Percentiles rank a stretch among this genome's conserved stretches.
phyloP scores from a whole-genome alignment of 1,139 yeast species.

The Pichia kudriavzevii region DNA sequence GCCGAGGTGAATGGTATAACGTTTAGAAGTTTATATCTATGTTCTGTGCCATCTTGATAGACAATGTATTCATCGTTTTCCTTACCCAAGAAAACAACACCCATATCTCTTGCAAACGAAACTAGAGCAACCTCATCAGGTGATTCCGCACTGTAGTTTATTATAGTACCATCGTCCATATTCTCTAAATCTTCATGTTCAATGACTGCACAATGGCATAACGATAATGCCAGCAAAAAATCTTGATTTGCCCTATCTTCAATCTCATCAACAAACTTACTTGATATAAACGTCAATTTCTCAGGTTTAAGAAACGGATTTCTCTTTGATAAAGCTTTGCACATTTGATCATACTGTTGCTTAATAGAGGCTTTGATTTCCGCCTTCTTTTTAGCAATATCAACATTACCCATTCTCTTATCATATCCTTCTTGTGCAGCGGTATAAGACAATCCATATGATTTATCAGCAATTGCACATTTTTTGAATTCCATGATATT shows the following conservation, averaged over 20 bases:
- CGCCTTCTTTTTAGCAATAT: constrained; percentile 41
- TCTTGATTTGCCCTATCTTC: constrained; percentile 38
- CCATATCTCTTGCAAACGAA: constrained; percentile 51
- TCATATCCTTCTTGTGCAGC: constrained; percentile 55
- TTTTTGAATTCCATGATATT: constrained; percentile 56
- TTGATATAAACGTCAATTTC: constrained; percentile 43
- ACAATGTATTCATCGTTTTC: constrained; percentile 29
- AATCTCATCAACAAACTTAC: constrained; percentile 36
- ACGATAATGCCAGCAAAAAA: constrained; percentile 46
- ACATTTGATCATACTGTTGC: constrained; percentile 36
- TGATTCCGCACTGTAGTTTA: constrained; percentile 48
- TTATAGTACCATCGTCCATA: constrained; percentile 31
- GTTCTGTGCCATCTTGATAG: constrained; percentile 19
- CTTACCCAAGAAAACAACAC: constrained; percentile 42
- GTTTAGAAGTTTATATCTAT: constrained; percentile 38
- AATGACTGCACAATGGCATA: constrained; percentile 54
- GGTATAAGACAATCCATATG: constrained; percentile 55
- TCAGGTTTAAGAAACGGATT: constrained; percentile 32
- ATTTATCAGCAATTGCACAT: constrained; percentile 42
- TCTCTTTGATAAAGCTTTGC: constrained; percentile 18
- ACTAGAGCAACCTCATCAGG: constrained; percentile 63
- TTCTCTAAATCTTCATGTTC: constrained; percentile 29
- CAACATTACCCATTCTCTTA: constrained; percentile 43
- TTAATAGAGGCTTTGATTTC: constrained; percentile 35
- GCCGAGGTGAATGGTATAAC: constrained; percentile 49